A percentile compares a stretch with the other conserved stretches of the same genome.
These are phyloP conservation scores for Cyberlindnera japonica DNA, from an alignment of 805 yeast genomes.

Conservation along the genomic window DNA sequence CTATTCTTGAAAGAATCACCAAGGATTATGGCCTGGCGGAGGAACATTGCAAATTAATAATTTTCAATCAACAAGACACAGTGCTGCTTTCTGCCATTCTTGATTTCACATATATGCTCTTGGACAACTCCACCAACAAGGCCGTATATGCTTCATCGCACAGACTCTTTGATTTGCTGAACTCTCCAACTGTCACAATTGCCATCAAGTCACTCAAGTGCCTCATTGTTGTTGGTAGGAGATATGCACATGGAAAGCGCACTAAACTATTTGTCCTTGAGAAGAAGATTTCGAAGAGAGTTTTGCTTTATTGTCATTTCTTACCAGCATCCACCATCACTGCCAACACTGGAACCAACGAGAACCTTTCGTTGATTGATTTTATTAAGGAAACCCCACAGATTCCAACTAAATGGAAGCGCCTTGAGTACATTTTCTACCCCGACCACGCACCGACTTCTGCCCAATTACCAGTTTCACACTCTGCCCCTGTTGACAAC, in stretches of 20 bases:
- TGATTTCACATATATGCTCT: conserved; percentile 55
- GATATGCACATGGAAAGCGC: conserved; percentile 44
- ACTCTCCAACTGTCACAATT: conserved; percentile 56
- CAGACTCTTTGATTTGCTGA: conserved; percentile 53
- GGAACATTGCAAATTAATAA: conserved; percentile 43
- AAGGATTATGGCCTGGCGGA: conserved; percentile 48
- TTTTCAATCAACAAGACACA: conserved; percentile 45
- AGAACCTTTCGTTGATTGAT: conserved; percentile 45
- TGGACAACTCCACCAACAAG: conserved; percentile 68
- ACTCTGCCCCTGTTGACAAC: conserved; percentile 4
- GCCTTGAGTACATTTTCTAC: conserved; percentile 51
- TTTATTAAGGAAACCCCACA: conserved; percentile 39
- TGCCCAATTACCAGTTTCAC: conserved; percentile 1
- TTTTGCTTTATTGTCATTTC: conserved; percentile 45
- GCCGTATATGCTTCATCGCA: conserved; percentile 65
- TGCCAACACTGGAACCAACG: conserved; percentile 32
- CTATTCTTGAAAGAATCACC: conserved; percentile 51
- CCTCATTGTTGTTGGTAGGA: conserved; percentile 55
- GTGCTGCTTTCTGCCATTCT: conserved; percentile 47
- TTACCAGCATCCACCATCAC: conserved; percentile 46
- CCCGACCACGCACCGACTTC: conserved; percentile 2
- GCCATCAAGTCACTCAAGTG: conserved; percentile 59
- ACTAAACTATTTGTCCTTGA: conserved; percentile 21
- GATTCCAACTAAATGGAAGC: conserved; percentile 55
- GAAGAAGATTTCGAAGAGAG: conserved; percentile 26